Evolutionary conservation across 2,329 filamentous ascomycete genomes (phyloP), one percentile per base, ranked within the genome.

Genomic region (Rhynchosporium agropyri): DNA sequence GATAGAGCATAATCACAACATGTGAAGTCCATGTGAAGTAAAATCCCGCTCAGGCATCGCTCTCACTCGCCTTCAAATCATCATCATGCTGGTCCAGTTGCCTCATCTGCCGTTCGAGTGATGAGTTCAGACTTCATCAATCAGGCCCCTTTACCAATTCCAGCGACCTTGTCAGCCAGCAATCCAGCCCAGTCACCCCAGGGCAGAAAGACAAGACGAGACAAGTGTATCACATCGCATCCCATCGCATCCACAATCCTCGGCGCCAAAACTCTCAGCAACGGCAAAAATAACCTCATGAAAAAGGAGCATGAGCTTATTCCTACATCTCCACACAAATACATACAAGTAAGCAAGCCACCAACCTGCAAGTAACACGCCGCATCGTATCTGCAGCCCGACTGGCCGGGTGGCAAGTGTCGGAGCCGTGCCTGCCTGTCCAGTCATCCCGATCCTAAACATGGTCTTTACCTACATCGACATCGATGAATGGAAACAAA

Each of bases 261-360:
- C 36, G 51, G 26, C 51, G 33, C 51, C 51, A 54, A 40, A 54
- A 13, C 31, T 54, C 51, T 54, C 51, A 33, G 51, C 51, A 54
- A 33, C 33, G 36, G 51, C 51, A 54, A 54, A 53, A 5, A 12
- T 33, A 54, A 33, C 51, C 51, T 54, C 51, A 54, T 28, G 33
- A 54, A 54, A 33, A 42, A 54, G 51, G 51, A 54, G 51, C 51
- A 13, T 54, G 38, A 54, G 51, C 51, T 54, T 54, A 54, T 42
- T 54, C 10, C 40, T 36, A 54, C 51, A 54, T 36, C 51, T 40
- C 43, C n/a, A 28, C 43, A 40, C 51, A 15, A 9, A 51, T 13
- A 51, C 29, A 33, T 29, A 36, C 49, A 31, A 9, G 36, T 15
- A n/a, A 26, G 12, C 50, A 53, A n/a, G 26, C 26, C 48, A 31